Conservation (phyloP, 2,329 filamentous ascomycete species). For the Gyromitra esculenta region DNA sequence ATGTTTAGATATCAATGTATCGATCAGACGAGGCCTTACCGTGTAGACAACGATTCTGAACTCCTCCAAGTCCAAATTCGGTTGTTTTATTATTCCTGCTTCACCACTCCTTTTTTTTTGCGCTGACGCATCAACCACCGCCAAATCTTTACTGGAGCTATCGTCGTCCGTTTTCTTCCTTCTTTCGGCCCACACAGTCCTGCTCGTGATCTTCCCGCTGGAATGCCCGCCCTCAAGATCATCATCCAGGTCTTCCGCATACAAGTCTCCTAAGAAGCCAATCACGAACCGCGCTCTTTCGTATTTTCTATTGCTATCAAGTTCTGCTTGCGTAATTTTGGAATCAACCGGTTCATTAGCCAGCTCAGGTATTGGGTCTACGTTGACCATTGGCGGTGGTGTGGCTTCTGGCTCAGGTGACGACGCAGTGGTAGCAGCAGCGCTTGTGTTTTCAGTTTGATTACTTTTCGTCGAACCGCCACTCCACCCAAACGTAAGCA, state of each 20-base stretch:
- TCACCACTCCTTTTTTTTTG: conserved; percentile 22
- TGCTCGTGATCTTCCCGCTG: conserved; percentile 51
- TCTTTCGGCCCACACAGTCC: conserved; percentile 48
- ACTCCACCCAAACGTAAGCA: conserved; percentile 57
- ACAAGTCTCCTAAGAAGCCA: conserved; percentile 56
- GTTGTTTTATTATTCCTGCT: conserved; percentile 28
- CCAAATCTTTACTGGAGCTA: conserved; percentile 1
- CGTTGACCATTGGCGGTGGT: conserved; percentile 30
- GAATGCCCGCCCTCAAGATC: conserved; percentile 40
- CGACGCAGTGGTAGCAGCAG: neutral
- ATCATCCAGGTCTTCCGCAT: conserved; percentile 52
- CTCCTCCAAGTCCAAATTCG: conserved; percentile 52
- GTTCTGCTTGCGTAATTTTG: neutral
- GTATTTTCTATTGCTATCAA: conserved; percentile 15
- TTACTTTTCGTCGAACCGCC: conserved; percentile 30
- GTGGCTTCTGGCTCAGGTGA: conserved; percentile 23
- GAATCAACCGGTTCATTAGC: conserved; percentile 1
- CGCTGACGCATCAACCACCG: conserved; percentile 10
- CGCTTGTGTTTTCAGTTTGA: neutral
- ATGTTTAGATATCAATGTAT: neutral
- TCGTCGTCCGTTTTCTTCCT: conserved; percentile 10
- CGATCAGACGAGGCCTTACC: conserved; percentile 41
- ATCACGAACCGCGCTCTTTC: conserved; percentile 55
- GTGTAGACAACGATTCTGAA: conserved; percentile 57
- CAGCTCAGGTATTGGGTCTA: conserved; percentile 42